phyloP scores from a whole-genome alignment of 345 rosid genomes.

The Lagerstroemia speciosa region DNA sequence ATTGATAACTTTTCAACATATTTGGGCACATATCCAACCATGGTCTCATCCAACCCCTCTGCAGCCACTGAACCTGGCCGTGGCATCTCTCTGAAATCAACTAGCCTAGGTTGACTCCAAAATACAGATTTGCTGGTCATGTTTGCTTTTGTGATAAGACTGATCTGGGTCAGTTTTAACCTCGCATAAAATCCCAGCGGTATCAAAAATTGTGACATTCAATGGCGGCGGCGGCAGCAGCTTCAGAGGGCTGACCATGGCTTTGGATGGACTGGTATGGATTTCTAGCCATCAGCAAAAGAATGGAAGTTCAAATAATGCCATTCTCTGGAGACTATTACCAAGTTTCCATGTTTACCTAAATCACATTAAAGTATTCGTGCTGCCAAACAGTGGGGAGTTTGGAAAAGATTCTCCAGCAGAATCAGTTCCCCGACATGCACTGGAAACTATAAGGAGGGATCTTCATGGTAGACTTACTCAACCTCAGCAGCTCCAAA shows the following conservation, averaged over 20 bases:
- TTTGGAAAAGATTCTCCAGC: not conserved
- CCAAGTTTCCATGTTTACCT: not conserved
- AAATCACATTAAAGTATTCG: not conserved
- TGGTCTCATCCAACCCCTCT: not conserved
- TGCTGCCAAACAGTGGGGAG: not conserved
- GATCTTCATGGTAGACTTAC: conserved; percentile 28
- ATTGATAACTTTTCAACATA: not conserved
- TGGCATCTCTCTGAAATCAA: not conserved
- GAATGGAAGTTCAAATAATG: conserved; percentile 6
- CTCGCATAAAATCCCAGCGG: not conserved
- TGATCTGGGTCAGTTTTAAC: not conserved
- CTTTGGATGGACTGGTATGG: not conserved
- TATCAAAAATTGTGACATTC: too few species aligned
- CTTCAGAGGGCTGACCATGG: not conserved
- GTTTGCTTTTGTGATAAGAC: not conserved
- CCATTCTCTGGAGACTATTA: too few species aligned
- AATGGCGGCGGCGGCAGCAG: not conserved
- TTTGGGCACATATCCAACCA: not conserved
- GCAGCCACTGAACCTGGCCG: not conserved
- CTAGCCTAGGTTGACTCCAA: not conserved
- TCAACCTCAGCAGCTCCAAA: conserved; percentile 40
- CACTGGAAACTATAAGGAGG: not conserved
- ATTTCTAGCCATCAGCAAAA: conserved; percentile 4
- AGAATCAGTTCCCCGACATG: not conserved
- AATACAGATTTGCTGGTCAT: not conserved